Evolutionary conservation across 2,329 filamentous ascomycete genomes (phyloP).

Genomic region (Didymella exigua): DNA sequence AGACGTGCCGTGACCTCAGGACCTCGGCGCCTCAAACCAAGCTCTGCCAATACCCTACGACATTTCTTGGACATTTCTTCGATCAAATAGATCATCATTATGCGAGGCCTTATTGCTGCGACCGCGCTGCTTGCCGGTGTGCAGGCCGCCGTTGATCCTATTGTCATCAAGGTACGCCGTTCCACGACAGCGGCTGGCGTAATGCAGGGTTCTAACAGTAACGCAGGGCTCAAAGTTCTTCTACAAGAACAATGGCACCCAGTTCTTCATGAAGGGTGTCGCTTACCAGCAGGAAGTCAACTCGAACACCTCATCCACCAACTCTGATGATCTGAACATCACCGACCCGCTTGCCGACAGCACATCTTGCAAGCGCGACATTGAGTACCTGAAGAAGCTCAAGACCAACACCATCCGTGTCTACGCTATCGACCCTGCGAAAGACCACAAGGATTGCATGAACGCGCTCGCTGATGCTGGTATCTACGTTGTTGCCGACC

Average conservation of each 20-base stretch:
- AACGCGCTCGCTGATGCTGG: slow-evolving; percentile 77
- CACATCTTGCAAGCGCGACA: slow-evolving; percentile 77
- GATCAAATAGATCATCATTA: slow-evolving; percentile 47
- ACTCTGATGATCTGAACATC: slow-evolving; percentile 61
- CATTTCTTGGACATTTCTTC: slow-evolving; percentile 35
- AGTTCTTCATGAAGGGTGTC: slow-evolving; percentile 89
- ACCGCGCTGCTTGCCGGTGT: slow-evolving; percentile 59
- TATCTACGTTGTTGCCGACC: slow-evolving; percentile 94
- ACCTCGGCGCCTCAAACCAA: slow-evolving; percentile 34
- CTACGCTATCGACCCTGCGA: slow-evolving; percentile 83
- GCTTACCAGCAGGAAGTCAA: slow-evolving; percentile 86
- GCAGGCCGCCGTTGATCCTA: slow-evolving; percentile 65
- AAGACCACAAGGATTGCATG: slow-evolving; percentile 86
- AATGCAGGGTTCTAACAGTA: slow-evolving; percentile 16
- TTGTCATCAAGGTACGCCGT: slow-evolving; percentile 69
- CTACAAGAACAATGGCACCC: slow-evolving; percentile 77
- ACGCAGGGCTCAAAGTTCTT: slow-evolving; percentile 82
- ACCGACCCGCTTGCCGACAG: slow-evolving; percentile 81
- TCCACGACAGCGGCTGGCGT: slow-evolving; percentile 8
- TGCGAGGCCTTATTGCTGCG: slow-evolving; percentile 60
- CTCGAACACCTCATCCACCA: slow-evolving; percentile 59
- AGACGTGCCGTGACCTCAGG: slow-evolving; percentile 19
- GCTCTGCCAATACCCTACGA: slow-evolving; percentile 32
- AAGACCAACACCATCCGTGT: slow-evolving; percentile 93
- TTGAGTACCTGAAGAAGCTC: slow-evolving; percentile 78